Conservation (phyloP, 495 filamentous ascomycete genomes). For the Aspergillus bridgeri region DNA sequence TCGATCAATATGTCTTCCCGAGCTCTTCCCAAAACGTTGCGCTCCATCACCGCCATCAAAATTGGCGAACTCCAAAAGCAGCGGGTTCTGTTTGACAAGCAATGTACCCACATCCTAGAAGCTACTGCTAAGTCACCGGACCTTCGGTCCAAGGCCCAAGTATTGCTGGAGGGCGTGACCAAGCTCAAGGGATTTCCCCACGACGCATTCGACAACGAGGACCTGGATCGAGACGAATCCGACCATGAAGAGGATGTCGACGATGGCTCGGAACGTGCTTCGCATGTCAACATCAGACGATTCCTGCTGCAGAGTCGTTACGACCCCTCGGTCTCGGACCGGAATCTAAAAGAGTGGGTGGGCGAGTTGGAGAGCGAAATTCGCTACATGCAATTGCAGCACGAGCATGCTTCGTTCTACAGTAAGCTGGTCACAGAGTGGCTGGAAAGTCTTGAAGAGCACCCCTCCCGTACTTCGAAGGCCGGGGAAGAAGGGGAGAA, state of each 20-base stretch:
- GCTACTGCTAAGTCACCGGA: slow-evolving; percentile 24
- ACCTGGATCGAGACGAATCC: slow-evolving; percentile 25
- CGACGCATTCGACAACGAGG: slow-evolving; percentile 37
- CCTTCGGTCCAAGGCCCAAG: slow-evolving; percentile 27
- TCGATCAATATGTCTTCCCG: slow-evolving; percentile 28
- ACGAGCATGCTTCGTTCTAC: slow-evolving; percentile 60
- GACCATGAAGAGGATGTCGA: slow-evolving; percentile 8
- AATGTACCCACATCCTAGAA: slow-evolving; percentile 30
- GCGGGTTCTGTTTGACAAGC: slow-evolving; percentile 48
- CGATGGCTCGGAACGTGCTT: slow-evolving; percentile 20
- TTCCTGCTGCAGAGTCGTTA: slow-evolving; percentile 57
- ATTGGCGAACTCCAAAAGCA: slow-evolving; percentile 60
- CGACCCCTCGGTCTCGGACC: slow-evolving; percentile 52
- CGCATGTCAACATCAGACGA: slow-evolving; percentile 39
- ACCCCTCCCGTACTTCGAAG: background rate
- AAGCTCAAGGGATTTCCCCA: slow-evolving; percentile 34
- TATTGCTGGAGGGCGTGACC: slow-evolving; percentile 40
- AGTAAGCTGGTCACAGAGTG: slow-evolving; percentile 62
- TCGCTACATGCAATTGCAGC: slow-evolving; percentile 49
- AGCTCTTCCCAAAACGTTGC: slow-evolving; percentile 57
- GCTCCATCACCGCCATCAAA: slow-evolving; percentile 64
- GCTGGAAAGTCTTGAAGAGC: slow-evolving; percentile 39
- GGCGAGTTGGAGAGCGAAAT: slow-evolving; percentile 47
- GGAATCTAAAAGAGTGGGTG: slow-evolving; percentile 45
- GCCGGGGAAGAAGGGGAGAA: slow-evolving; percentile 28